Conservation (phyloP, 1,139 yeast genomes). For the Debaryomyces singareniensis region DNA sequence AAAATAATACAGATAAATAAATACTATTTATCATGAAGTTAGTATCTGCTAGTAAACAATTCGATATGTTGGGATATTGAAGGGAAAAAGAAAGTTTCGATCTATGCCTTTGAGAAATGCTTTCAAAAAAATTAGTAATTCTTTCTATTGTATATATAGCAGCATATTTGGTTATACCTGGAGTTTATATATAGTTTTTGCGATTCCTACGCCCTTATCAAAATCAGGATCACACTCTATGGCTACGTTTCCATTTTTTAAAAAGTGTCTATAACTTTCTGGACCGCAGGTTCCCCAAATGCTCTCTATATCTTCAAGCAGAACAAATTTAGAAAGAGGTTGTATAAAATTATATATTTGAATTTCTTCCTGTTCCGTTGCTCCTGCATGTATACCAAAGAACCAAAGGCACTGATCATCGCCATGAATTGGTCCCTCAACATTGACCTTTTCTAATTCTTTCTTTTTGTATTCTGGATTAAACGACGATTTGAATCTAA, state of each 20-base stretch:
- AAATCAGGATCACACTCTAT: slow-evolving; percentile 1
- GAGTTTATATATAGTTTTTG: too few species aligned
- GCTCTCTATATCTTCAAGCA: slow-evolving; percentile 1
- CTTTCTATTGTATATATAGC: too few species aligned
- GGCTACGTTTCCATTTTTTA: slow-evolving; percentile 1
- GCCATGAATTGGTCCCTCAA: slow-evolving; percentile 5
- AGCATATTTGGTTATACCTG: too few species aligned
- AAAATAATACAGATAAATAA: too few species aligned
- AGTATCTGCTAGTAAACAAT: too few species aligned
- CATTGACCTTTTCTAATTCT: background rate
- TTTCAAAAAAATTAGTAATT: too few species aligned
- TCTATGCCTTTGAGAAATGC: too few species aligned
- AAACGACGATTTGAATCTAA: slow-evolving; percentile 3
- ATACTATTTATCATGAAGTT: too few species aligned
- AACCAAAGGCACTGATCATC: slow-evolving; percentile 6
- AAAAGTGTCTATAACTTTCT: slow-evolving; percentile 3
- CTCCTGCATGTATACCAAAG: slow-evolving; percentile 1
- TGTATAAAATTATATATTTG: slow-evolving; percentile 1
- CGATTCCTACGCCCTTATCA: too few species aligned
- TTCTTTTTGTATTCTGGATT: background rate
- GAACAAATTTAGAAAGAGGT: slow-evolving; percentile 3
- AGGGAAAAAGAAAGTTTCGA: too few species aligned
- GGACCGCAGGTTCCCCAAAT: slow-evolving; percentile 4
- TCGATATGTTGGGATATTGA: too few species aligned
- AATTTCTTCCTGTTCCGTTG: slow-evolving; percentile 2